Conservation (phyloP, 2,329 filamentous ascomycete genomes). For the Ascochyta koolunga region DNA sequence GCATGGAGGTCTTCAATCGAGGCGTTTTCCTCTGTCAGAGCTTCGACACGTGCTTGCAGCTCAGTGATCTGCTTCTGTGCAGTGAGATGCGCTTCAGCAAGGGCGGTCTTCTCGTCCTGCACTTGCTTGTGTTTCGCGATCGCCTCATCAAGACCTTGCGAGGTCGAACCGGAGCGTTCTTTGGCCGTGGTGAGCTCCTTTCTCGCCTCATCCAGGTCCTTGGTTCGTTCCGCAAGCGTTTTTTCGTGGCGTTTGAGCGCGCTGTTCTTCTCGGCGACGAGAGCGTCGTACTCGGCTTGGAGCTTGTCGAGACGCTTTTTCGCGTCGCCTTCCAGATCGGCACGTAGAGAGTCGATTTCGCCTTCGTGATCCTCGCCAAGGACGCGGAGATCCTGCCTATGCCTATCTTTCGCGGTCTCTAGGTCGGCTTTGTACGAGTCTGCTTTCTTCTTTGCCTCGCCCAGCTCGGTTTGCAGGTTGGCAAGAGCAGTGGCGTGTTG, state of each 20-base stretch:
- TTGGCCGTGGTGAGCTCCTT: slow-evolving; percentile 27
- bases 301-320: slow-evolving; percentile 42
- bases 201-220: slow-evolving; percentile 28
- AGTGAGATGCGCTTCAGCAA: slow-evolving; percentile 28
- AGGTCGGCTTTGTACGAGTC: slow-evolving; percentile 38
- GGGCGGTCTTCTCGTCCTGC: slow-evolving; percentile 30
- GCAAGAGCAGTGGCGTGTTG: slow-evolving; percentile 33
- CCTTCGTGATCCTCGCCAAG: slow-evolving; percentile 43
- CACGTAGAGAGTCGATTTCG: slow-evolving; percentile 44
- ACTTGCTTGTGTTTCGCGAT: slow-evolving; percentile 31
- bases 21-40: slow-evolving; percentile 22
- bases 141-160: slow-evolving; percentile 30
- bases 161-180: slow-evolving; percentile 31
- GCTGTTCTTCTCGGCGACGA: slow-evolving; percentile 39
- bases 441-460: slow-evolving; percentile 33
- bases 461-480: slow-evolving; percentile 34
- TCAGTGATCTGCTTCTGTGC: slow-evolving; percentile 31
- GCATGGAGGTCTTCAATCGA: slow-evolving; percentile 18
- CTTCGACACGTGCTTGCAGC: slow-evolving; percentile 31
- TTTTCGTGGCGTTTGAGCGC: slow-evolving; percentile 31
- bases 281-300: slow-evolving; percentile 39
- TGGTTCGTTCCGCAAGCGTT: slow-evolving; percentile 24
- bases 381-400: slow-evolving; percentile 36
- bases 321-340: slow-evolving; percentile 45
- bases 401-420: slow-evolving; percentile 31